Evolutionary conservation across 1,284 basidiomycete species (phyloP), one percentile per base, ranked within the genome.

Genomic region (Ganoderma sinense): DNA sequence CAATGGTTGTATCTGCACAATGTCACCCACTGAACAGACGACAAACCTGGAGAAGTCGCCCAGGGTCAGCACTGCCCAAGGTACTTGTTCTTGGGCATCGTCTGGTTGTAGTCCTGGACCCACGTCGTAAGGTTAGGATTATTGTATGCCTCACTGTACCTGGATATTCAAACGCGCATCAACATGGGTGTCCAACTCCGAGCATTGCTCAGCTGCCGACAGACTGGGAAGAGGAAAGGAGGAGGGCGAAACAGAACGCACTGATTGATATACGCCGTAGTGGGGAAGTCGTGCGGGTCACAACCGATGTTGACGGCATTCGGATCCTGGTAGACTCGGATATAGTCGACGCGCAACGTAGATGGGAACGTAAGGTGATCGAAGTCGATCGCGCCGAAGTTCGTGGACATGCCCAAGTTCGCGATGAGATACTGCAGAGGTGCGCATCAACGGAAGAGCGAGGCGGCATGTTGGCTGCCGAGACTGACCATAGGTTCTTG

Each of bases 271-370:
- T 95, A 95, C n/a, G 86, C 83, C 60, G 84, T 79, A 0, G 96
- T 97, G 0, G 96, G 96, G 80, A 90, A 92, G 62, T 88, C 87
- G 33, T 83, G 79, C 1, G 96, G 96, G 77, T 96, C 92, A 77
- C 96, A 97, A 1, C 95, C 94, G 48, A 95, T 84, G 77, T 94
- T 94, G 62, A 91, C 87, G 13, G 85, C 78, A 64, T 88, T 88
- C 69, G 87, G 85, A 13, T 88, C 86, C 76, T 95, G 94, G 78
- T 96, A 96, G 2, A 97, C 91, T 13, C 96, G 87, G 56, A 97
- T 88, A 81, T 91, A 97, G 76, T 98, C 95, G 66, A 97, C 82
- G 41, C 83, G 82, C 93, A 96, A 92, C 6, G 82, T 85, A 1
- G 84, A 79, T 0, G 95, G 94, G 82, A 94, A 96, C 3, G 78